Conservation (phyloP, 2,329 filamentous ascomycete species). For the Elsinoe arachidis region DNA sequence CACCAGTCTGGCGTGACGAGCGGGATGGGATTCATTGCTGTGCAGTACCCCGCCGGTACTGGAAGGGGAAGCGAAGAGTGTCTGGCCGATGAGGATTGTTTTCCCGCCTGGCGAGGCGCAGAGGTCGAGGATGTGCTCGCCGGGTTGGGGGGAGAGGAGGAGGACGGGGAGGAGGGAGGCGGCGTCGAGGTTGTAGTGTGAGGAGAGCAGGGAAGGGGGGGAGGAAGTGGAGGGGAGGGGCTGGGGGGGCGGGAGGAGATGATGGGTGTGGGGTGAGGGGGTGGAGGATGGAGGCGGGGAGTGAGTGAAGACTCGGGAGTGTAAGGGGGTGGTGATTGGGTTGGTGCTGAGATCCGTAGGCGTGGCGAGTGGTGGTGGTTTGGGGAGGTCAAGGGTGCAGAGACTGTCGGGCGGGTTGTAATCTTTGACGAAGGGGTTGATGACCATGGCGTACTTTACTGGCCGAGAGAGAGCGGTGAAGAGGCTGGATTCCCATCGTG, state of each 20-base stretch:
- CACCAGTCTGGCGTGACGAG: constrained; percentile 28
- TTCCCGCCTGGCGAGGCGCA: constrained; percentile 34
- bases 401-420: background rate
- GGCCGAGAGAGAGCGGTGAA: constrained; percentile 20
- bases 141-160: constrained; percentile 28
- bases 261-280: no score
- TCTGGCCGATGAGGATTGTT: constrained; percentile 28
- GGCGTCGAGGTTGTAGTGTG: constrained; percentile 27
- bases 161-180: constrained; percentile 29
- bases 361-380: background rate
- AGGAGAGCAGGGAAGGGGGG: background rate
- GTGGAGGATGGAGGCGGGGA: background rate
- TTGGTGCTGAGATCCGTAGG: background rate
- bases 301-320: no score
- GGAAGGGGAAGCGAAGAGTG: constrained; percentile 21
- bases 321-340: background rate
- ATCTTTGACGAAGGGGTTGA: background rate
- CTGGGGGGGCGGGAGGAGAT: background rate
- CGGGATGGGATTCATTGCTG: constrained; percentile 30
- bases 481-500: constrained; percentile 24
- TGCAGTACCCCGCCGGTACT: constrained; percentile 25
- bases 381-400: background rate
- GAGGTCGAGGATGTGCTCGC: constrained; percentile 33
- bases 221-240: background rate
- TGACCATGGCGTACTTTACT: background rate